Conservation (phyloP, 352 stramenopile species). For the Blastocystis sp. region DNA sequence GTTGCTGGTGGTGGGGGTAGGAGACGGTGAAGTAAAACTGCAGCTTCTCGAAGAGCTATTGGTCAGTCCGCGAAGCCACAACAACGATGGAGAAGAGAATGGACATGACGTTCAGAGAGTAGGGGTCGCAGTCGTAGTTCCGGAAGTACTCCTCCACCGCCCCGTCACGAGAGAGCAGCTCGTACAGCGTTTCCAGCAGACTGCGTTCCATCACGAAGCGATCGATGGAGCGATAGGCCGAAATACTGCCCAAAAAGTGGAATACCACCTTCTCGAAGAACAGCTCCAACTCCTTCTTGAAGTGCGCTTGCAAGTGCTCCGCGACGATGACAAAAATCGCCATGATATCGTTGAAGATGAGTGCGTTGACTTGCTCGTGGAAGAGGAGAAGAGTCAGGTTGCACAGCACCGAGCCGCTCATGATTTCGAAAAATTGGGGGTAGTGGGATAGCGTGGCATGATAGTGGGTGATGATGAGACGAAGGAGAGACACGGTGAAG, state of each 20-base stretch:
- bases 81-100: slow-evolving; percentile 49
- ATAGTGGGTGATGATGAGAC: not conserved
- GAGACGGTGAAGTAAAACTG: slow-evolving; percentile 27
- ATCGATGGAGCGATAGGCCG: not conserved
- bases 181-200: slow-evolving; percentile 21
- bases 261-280: slow-evolving; percentile 67
- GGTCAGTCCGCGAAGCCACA: not conserved
- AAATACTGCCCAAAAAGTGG: slow-evolving; percentile 48
- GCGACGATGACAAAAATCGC: slow-evolving; percentile 25
- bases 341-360: slow-evolving; percentile 33
- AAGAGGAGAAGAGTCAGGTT: slow-evolving; percentile 10
- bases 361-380: slow-evolving; percentile 10
- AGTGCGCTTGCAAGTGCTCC: not conserved
- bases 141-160: slow-evolving; percentile 25
- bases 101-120: slow-evolving; percentile 39
- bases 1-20: not conserved
- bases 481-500: not conserved
- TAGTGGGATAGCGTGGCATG: not conserved
- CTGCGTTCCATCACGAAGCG: slow-evolving; percentile 40
- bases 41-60: slow-evolving; percentile 54
- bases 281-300: slow-evolving; percentile 65
- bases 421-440: not conserved
- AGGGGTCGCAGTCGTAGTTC: slow-evolving; percentile 51
- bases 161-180: not conserved
- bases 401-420: not conserved